Percentiles rank a stretch among this genome's conserved stretches.
These are phyloP conservation scores for Solanum acaule DNA, from an alignment of 257 asterid genomes.

Conservation along the genomic window DNA sequence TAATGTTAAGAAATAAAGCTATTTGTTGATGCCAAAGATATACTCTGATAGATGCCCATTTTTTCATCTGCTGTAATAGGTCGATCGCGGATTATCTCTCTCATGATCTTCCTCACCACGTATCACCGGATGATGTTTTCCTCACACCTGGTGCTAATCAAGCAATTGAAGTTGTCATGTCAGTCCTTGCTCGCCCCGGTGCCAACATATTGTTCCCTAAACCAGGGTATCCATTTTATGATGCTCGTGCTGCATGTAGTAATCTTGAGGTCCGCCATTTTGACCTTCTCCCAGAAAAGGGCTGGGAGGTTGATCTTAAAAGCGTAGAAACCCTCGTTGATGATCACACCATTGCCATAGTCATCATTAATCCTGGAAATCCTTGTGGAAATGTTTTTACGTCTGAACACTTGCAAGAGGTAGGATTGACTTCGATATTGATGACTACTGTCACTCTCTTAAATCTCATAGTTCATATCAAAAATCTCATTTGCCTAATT, in stretches of 20 bases:
- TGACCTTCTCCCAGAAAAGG: conserved; percentile 61
- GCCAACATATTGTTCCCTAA: conserved; percentile 80
- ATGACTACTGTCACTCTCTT: background rate
- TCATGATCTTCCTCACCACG: conserved; percentile 49
- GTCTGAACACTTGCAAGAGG: conserved; percentile 73
- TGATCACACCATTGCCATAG: conserved; percentile 78
- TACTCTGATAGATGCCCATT: background rate
- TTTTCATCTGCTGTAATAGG: conserved; percentile 16
- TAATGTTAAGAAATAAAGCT: background rate
- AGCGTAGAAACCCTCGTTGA: conserved; percentile 61
- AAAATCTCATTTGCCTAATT: background rate
- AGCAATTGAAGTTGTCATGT: conserved; percentile 14
- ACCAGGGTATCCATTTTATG: conserved; percentile 66
- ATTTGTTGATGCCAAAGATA: background rate
- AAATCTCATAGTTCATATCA: background rate
- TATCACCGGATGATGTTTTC: conserved; percentile 19
- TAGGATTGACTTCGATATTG: background rate
- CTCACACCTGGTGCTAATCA: background rate
- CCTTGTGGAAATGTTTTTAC: conserved; percentile 88
- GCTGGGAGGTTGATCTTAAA: conserved; percentile 80
- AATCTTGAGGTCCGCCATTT: conserved; percentile 60
- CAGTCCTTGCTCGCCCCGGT: conserved; percentile 56
- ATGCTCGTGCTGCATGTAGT: conserved; percentile 40
- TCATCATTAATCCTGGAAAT: conserved; percentile 84
- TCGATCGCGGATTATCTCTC: conserved; percentile 78